Conservation (phyloP, 768 basidiomycete genomes). For the Omphalotus guepiniiformis region DNA sequence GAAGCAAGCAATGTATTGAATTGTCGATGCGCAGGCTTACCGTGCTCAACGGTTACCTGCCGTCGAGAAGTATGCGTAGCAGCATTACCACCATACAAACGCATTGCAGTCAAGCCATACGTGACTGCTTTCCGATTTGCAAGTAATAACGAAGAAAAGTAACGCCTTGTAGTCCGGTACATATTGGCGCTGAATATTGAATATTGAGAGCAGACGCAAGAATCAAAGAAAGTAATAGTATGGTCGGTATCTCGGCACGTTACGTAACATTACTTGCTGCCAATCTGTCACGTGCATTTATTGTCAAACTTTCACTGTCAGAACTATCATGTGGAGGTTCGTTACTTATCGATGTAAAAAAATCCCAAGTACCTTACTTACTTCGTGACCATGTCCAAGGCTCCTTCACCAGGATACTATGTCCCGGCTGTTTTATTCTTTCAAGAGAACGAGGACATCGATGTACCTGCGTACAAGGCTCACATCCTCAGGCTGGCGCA, state of each 20-base stretch:
- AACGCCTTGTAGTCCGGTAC: neutral
- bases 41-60: neutral
- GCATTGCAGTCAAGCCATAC: conserved; percentile 6
- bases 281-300: no score
- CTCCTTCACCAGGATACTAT: conserved; percentile 68
- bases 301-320: no score
- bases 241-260: no score
- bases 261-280: no score
- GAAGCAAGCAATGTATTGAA: conserved; percentile 54
- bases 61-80: neutral
- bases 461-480: conserved; percentile 58
- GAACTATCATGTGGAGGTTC: no score
- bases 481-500: conserved; percentile 73
- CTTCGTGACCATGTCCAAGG: conserved; percentile 26
- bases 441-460: conserved; percentile 64
- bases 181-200: no score
- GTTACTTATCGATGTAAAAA: no score
- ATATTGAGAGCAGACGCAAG: no score
- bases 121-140: conserved; percentile 3
- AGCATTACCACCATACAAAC: neutral
- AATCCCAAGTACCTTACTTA: no score
- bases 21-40: conserved; percentile 51
- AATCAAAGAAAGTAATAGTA: no score
- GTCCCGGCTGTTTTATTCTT: conserved; percentile 78
- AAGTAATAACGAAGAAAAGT: conserved; percentile 2